Evolutionary conservation across 164 flowering plant species (phyloP).

Genomic region (grape (Vitis vinifera)): ASM3070453v1 NC_081811.1:28211501-28212000

Average conservation of each 20-base stretch:
- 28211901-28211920: background rate
- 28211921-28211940: background rate
- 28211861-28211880: background rate
- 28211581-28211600: too few relatives aligned
- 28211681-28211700: slow-evolving; percentile 89
- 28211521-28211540: too few relatives aligned
- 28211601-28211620: too few relatives aligned
- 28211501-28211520: too few relatives aligned
- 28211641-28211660: slow-evolving; percentile 5
- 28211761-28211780: too few relatives aligned
- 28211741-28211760: slow-evolving; percentile 19
- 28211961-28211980: background rate
- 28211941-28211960: background rate
- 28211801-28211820: too few relatives aligned
- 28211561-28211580: too few relatives aligned
- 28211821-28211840: background rate
- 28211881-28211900: background rate
- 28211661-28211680: slow-evolving; percentile 49
- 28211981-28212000: background rate
- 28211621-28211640: background rate
- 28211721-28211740: slow-evolving; percentile 82
- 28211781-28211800: background rate
- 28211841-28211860: background rate
- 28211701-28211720: slow-evolving; percentile 83
- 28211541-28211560: too few relatives aligned